phyloP scores from a whole-genome alignment of 352 stramenopile species.

The Aphanomyces astaci region DNA sequence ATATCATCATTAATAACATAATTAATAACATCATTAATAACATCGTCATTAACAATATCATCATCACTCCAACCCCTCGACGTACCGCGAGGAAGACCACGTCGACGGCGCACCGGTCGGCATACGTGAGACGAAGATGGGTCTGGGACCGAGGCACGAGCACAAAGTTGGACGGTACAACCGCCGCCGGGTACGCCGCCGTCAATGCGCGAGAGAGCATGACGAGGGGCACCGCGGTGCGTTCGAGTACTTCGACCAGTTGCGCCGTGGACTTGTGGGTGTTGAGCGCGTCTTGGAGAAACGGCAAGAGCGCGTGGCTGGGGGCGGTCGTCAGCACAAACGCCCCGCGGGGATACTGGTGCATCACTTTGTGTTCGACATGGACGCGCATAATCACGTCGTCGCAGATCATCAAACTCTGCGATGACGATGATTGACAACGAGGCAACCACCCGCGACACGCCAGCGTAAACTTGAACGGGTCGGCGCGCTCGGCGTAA shows the following conservation, averaged over 20 bases:
- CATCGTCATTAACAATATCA: too few species aligned
- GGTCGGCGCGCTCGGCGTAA: slow-evolving; percentile 73
- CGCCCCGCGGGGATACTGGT: slow-evolving; percentile 64
- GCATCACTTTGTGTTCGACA: slow-evolving; percentile 51
- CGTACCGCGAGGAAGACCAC: slow-evolving; percentile 86
- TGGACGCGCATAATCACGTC: slow-evolving; percentile 63
- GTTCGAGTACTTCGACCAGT: slow-evolving; percentile 71
- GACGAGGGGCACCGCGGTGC: slow-evolving; percentile 73
- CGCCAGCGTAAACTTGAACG: slow-evolving; percentile 69
- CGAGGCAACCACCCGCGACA: too few species aligned
- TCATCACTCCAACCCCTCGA: too few species aligned
- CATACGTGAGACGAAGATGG: slow-evolving; percentile 75
- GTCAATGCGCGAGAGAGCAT: slow-evolving; percentile 73
- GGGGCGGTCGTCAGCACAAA: slow-evolving; percentile 82
- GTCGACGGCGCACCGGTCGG: slow-evolving; percentile 78
- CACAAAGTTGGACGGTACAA: slow-evolving; percentile 71
- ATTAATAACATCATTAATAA: too few species aligned
- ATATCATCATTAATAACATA: background rate
- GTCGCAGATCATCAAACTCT: slow-evolving; percentile 52
- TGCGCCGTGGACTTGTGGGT: slow-evolving; percentile 65
- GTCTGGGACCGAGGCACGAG: slow-evolving; percentile 79
- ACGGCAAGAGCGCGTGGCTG: slow-evolving; percentile 76
- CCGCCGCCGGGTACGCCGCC: slow-evolving; percentile 61
- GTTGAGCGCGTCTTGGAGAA: slow-evolving; percentile 78
- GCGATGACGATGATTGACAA: too few species aligned